Evolutionary conservation across 2,329 filamentous ascomycete species (phyloP), one percentile per base, ranked within the genome.

Genomic region (Neurospora sp.): DNA sequence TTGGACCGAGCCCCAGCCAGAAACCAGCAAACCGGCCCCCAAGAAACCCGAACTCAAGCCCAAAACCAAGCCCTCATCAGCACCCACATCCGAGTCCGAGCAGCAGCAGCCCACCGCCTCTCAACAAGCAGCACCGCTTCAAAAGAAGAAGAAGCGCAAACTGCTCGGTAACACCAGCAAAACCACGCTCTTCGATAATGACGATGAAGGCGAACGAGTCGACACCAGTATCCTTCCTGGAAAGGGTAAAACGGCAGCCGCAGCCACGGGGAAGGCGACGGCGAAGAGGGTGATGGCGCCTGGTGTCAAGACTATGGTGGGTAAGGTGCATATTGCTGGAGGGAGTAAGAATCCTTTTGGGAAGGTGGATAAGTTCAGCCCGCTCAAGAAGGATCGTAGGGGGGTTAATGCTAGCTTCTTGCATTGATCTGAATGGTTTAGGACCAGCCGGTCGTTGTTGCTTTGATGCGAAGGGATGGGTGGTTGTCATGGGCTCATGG

Each of bases 171-270:
- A 80, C 28, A 83, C 85, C 28, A 87, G 86, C 66, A 87, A 88
- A 73, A 91, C 88, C 11, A 91, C 88, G 3, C 77, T 96, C 6
- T 92, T 95, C 74, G 89, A 91, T 70, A 89, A 90, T 71, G 89
- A 89, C 4, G 90, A 91, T 8, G 87, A 87, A 71, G 81, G 77
- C 37, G 76, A 75, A 37, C 73, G 71, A 19, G 74, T 75, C 28
- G 69, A 71, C 2, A 72, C 70, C 6, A 66, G 68, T 6, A 69
- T 71, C 15, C 66, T 52, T 19, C 33, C 71, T 2, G 67, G 68
- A 2, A 52, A 69, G 8, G 67, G 70, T 2, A 69, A 66, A 8
- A 69, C 73, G 8, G 73, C 66, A n/a, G 70, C 70, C 11, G 69
- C 57, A 15, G 33, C 69, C 2, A 39, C 67, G 4, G 62, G 69